Conservation (phyloP, 2,329 filamentous ascomycete genomes). For the Sporothrix sp. region DNA sequence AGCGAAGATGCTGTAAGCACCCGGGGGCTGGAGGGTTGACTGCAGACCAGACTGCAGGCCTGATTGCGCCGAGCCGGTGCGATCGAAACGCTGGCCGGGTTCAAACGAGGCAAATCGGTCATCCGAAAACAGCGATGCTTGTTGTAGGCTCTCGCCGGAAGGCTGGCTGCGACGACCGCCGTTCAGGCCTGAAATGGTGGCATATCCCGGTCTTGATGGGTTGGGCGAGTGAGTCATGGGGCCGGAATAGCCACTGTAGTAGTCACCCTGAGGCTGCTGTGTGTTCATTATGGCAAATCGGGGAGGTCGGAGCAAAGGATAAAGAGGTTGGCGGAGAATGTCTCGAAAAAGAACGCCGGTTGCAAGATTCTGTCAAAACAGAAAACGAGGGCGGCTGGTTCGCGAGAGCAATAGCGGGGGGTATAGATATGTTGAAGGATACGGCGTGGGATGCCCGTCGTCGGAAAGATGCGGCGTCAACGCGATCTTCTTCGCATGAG, state of each 20-base stretch:
- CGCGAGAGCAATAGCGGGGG: too few relatives aligned
- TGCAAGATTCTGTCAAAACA: background rate
- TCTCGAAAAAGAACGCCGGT: background rate
- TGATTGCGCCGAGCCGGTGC: slow-evolving; percentile 29
- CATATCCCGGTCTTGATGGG: slow-evolving; percentile 53
- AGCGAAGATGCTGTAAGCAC: slow-evolving; percentile 41
- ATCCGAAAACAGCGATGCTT: slow-evolving; percentile 54
- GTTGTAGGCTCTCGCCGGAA: slow-evolving; percentile 65
- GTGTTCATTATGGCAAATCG: slow-evolving; percentile 32
- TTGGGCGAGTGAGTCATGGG: slow-evolving; percentile 60
- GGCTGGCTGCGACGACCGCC: slow-evolving; percentile 64
- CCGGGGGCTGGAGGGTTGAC: slow-evolving; percentile 29
- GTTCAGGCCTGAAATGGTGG: slow-evolving; percentile 27
- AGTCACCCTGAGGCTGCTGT: slow-evolving; percentile 45
- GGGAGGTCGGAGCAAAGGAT: background rate
- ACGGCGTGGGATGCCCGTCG: background rate
- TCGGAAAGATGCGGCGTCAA: too few relatives aligned
- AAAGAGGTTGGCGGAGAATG: background rate
- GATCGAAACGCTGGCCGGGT: slow-evolving; percentile 39
- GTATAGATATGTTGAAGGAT: background rate
- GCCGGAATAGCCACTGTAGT: slow-evolving; percentile 62
- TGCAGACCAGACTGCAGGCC: slow-evolving; percentile 26
- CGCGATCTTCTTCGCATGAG: too few relatives aligned
- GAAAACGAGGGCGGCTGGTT: too few relatives aligned
- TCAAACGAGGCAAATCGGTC: slow-evolving; percentile 58